Evolutionary conservation across 148 eudicot species (phyloP), one percentile per base, ranked within the genome.

Genomic region (Rhododendron ovatum): DNA sequence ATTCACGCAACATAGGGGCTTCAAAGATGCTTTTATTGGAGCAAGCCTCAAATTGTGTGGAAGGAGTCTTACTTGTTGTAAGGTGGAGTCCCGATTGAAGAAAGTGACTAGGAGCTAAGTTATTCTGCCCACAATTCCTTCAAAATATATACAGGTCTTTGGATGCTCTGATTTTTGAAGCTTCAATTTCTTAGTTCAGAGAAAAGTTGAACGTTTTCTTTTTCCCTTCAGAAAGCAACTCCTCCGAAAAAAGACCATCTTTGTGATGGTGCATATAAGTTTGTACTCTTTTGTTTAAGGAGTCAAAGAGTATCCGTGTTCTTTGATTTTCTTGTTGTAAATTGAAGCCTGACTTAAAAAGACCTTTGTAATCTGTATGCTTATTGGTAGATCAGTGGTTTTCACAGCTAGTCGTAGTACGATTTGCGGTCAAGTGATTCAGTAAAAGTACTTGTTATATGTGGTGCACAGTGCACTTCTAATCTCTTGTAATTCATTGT

Each of bases 171-270:
- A 41, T 17, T 6, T 45, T 78, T 43, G 39, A 50, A 80, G 82
- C 61, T 80, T 80, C 82, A 28, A 4, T 48, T 80, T 80, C 61
- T 80, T 80, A 50, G 7, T 78, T 78, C 81, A 20, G 48, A 22
- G 28, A 80, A 45, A 48, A n/a, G 57, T 53, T 53, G 57, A 53
- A 53, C 22, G 7, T 18, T 55, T 47, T 18, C 61, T 55, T 55
- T 55, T 55, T 53, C 57, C 61, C 24, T 55, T 55, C 61, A 17
- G 61, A 55, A 55, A 55, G 61, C 61, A 55, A 55, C 24, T 55
- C 24, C 61, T 55, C 20, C 22, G 61, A 55, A 18, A 55, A 53
- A 55, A 55, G 61, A 17, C 61, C 22, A 18, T 55, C 61, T 17
- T 55, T 55, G 5, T 20, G 7, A 55, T 55, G 20, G 61, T 4